Percentiles rank a stretch among this genome's conserved stretches.
These are phyloP conservation scores for Candida bentonensis DNA, from an alignment of 805 yeast species.

Conservation along the genomic window DNA sequence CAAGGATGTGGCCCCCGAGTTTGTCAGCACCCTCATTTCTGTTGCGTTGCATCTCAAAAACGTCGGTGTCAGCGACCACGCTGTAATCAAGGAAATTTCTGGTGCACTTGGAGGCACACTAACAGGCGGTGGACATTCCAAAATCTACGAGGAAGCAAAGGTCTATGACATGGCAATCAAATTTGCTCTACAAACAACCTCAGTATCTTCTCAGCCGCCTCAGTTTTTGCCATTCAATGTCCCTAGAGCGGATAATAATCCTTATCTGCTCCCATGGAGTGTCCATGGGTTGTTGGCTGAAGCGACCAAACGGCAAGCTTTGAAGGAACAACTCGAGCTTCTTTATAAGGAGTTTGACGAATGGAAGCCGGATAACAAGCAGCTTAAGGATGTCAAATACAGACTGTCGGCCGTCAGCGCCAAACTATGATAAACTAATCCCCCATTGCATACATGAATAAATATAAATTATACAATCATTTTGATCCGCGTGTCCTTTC, in stretches of 20 bases:
- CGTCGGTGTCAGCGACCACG: slow-evolving; percentile 71
- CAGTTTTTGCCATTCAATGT: slow-evolving; percentile 23
- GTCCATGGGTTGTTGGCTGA: slow-evolving; percentile 70
- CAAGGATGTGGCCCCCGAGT: slow-evolving; percentile 61
- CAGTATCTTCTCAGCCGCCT: slow-evolving; percentile 24
- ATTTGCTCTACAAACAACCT: slow-evolving; percentile 59
- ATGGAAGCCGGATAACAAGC: slow-evolving; percentile 82
- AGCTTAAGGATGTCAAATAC: slow-evolving; percentile 70
- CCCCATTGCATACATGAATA: not conserved
- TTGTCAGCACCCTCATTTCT: slow-evolving; percentile 60
- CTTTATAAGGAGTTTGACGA: slow-evolving; percentile 59
- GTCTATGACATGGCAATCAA: slow-evolving; percentile 73
- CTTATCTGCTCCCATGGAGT: slow-evolving; percentile 86
- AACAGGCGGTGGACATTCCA: slow-evolving; percentile 93
- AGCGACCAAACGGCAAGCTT: slow-evolving; percentile 29
- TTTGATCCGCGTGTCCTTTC: not conserved
- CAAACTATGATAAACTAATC: slow-evolving; percentile 11
- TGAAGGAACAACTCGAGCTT: slow-evolving; percentile 40
- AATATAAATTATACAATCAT: slow-evolving; percentile 1
- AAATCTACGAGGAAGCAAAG: slow-evolving; percentile 66
- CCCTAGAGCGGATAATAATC: slow-evolving; percentile 53
- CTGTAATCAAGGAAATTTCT: slow-evolving; percentile 73
- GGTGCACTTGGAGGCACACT: slow-evolving; percentile 72
- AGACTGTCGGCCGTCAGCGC: slow-evolving; percentile 43
- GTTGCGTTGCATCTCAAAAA: slow-evolving; percentile 64